phyloP scores from a whole-genome alignment of 495 filamentous ascomycete genomes.

The Penicillium odoratum region DNA sequence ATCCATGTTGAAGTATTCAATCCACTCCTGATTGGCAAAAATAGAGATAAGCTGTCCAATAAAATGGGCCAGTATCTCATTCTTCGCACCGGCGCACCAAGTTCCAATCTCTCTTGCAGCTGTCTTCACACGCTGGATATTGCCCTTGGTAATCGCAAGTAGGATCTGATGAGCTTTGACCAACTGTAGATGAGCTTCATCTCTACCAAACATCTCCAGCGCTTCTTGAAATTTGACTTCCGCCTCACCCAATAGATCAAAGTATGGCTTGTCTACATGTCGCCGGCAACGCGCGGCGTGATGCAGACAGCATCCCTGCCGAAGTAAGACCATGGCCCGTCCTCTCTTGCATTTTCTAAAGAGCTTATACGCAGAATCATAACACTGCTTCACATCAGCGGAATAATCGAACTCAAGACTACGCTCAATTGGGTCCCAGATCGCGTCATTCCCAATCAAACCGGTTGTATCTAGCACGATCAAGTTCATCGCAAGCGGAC shows the following conservation, averaged over 20 bases:
- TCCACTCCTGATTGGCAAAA: slow-evolving; percentile 22
- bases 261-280: not conserved
- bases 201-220: slow-evolving; percentile 19
- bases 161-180: slow-evolving; percentile 25
- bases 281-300: slow-evolving; percentile 11
- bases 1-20: slow-evolving; percentile 21
- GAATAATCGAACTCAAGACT: slow-evolving; percentile 17
- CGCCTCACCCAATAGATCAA: slow-evolving; percentile 12
- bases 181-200: slow-evolving; percentile 23
- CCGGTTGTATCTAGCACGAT: slow-evolving; percentile 10
- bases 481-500: slow-evolving; percentile 24
- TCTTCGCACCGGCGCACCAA: slow-evolving; percentile 21
- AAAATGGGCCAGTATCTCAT: slow-evolving; percentile 20
- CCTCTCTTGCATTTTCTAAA: slow-evolving; percentile 21
- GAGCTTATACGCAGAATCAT: slow-evolving; percentile 16
- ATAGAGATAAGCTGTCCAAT: slow-evolving; percentile 18
- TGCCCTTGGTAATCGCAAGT: slow-evolving; percentile 18
- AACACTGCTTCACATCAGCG: slow-evolving; percentile 6
- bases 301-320: slow-evolving; percentile 26
- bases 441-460: slow-evolving; percentile 8
- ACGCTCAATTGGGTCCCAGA: slow-evolving; percentile 25
- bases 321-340: slow-evolving; percentile 25
- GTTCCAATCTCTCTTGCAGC: slow-evolving; percentile 21
- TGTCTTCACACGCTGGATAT: slow-evolving; percentile 8
- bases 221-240: slow-evolving; percentile 16